These are phyloP conservation scores for Megacollybia platyphylla DNA, from an alignment of 1,284 basidiomycete genomes.

Conservation along the genomic window DNA sequence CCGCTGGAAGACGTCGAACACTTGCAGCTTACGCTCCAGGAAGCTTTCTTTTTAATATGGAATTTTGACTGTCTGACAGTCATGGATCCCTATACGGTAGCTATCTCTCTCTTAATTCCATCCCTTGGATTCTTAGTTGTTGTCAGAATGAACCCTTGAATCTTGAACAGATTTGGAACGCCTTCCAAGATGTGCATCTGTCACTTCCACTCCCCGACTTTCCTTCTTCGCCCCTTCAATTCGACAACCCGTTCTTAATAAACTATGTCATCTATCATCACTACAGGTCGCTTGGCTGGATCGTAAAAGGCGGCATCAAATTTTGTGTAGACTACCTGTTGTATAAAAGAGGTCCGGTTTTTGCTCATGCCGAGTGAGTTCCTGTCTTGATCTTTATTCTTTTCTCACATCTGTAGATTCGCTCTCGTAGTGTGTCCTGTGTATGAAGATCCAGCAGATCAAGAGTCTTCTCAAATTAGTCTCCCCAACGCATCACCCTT, in stretches of 20 bases:
- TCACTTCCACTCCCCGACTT: conserved; percentile 17
- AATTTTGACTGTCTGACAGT: conserved; percentile 79
- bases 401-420: conserved; percentile 44
- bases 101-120: conserved; percentile 9
- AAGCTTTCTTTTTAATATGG: conserved; percentile 87
- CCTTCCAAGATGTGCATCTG: conserved; percentile 38
- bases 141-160: conserved; percentile 37
- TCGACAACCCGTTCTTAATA: conserved; percentile 89
- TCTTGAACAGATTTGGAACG: conserved; percentile 43
- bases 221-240: conserved; percentile 22
- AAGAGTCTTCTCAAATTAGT: conserved; percentile 43
- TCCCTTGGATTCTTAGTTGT: background rate
- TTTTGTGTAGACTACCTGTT: conserved; percentile 94
- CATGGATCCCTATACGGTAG: conserved; percentile 49
- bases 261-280: conserved; percentile 92
- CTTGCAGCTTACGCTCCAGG: conserved; percentile 83
- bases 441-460: conserved; percentile 75
- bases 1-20: conserved; percentile 71
- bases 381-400: background rate
- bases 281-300: conserved; percentile 96
- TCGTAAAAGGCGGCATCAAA: conserved; percentile 91
- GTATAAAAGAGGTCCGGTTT: conserved; percentile 92
- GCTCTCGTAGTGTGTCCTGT: conserved; percentile 82
- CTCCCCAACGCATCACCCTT: conserved; percentile 61
- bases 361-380: conserved; percentile 87